Evolutionary conservation across 345 rosid species (phyloP).

Genomic region (Eucalyptus pauciflora): DNA sequence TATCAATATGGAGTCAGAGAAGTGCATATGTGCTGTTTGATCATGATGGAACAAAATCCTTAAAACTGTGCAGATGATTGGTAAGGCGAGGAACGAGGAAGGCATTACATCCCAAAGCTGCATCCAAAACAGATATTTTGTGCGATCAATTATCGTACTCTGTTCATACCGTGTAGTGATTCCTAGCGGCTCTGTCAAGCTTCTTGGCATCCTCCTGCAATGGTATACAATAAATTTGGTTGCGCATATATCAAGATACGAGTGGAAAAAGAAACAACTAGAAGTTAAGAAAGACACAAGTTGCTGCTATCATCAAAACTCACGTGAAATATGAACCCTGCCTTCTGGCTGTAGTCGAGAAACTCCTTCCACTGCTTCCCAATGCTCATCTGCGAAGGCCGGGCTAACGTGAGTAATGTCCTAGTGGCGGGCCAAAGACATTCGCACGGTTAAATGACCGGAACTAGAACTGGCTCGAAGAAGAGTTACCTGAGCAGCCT

Average conservation of each 20-base stretch:
- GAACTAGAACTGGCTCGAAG: neutral
- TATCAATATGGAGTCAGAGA: neutral
- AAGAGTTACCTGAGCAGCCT: conserved; percentile 65
- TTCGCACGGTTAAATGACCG: neutral
- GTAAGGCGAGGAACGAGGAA: neutral
- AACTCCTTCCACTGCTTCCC: conserved; percentile 84
- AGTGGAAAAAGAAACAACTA: neutral
- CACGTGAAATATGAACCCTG: conserved; percentile 78
- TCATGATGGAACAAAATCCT: neutral
- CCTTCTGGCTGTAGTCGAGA: conserved; percentile 42
- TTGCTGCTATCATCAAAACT: neutral
- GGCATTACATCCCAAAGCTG: neutral
- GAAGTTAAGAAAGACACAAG: neutral
- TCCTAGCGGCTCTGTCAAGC: conserved; percentile 43
- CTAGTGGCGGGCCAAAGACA: fast-evolving
- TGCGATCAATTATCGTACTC: neutral
- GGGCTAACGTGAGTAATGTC: neutral
- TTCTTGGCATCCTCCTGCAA: conserved; percentile 71
- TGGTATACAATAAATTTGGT: neutral
- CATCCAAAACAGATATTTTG: neutral
- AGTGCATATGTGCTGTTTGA: neutral
- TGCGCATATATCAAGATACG: neutral
- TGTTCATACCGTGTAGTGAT: conserved; percentile 34
- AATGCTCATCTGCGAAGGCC: conserved; percentile 49
- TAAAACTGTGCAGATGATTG: neutral